These are phyloP conservation scores for Schizonepeta tenuifolia DNA, from an alignment of 257 asterid genomes.

Conservation along the genomic window DNA sequence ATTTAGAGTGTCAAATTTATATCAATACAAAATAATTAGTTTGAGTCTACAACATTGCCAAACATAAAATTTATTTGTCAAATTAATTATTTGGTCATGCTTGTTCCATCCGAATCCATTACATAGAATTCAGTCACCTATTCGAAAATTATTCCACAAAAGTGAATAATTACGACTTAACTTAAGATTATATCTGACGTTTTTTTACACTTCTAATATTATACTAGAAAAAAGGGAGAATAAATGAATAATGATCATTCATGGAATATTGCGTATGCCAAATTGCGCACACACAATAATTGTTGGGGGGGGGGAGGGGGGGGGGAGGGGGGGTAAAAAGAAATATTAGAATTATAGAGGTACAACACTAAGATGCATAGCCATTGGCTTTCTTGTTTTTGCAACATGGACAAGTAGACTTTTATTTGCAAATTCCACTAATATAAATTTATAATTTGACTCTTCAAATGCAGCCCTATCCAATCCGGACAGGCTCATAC, in stretches of 20 bases:
- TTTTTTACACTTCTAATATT: too few species aligned
- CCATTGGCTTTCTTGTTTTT: constrained; percentile 30
- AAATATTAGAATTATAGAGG: background rate
- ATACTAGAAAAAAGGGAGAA: background rate
- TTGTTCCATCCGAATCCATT: too few species aligned
- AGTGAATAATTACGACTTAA: too few species aligned
- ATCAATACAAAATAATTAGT: too few species aligned
- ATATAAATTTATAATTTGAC: background rate
- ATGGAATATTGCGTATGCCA: constrained; percentile 41
- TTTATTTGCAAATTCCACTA: constrained; percentile 37
- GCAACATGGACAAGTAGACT: constrained; percentile 19
- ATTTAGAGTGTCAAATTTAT: too few species aligned
- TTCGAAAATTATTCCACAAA: too few species aligned
- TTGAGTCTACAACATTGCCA: too few species aligned
- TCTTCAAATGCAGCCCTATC: constrained; percentile 28
- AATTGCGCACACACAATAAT: constrained; percentile 20
- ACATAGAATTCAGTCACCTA: too few species aligned
- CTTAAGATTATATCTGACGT: too few species aligned
- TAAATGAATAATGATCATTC: background rate
- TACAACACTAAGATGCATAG: constrained; percentile 24
- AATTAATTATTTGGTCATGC: too few species aligned
- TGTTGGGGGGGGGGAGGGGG: too few species aligned
- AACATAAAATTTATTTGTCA: too few species aligned
- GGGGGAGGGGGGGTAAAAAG: background rate
- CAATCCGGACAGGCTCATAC: constrained; percentile 16